These are phyloP conservation scores for Triticum timopheevii DNA, from an alignment of 176 grass and related monocot genomes.

Conservation along the genomic window DNA sequence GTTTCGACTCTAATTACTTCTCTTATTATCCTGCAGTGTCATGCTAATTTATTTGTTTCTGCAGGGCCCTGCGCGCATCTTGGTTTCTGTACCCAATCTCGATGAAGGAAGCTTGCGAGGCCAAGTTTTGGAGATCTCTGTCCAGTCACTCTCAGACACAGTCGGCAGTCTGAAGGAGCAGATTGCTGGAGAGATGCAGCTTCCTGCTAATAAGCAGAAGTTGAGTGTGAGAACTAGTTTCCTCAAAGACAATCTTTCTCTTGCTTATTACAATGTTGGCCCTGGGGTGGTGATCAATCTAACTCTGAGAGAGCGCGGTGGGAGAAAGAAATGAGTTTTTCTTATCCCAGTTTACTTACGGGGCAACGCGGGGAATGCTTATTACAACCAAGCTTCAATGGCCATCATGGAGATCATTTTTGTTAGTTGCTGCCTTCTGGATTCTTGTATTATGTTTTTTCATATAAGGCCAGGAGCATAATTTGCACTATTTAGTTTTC, in stretches of 20 bases:
- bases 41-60: constrained; percentile 33
- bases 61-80: constrained; percentile 74
- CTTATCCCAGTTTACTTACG: not conserved
- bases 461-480: not conserved
- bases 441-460: constrained; percentile 11
- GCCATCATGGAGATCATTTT: constrained; percentile 25
- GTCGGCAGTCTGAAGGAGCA: constrained; percentile 93
- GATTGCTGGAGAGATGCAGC: constrained; percentile 94
- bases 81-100: constrained; percentile 75
- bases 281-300: constrained; percentile 71
- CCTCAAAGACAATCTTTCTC: constrained; percentile 86
- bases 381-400: constrained; percentile 28
- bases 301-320: constrained; percentile 86
- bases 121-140: constrained; percentile 68
- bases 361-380: constrained; percentile 2
- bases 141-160: constrained; percentile 81
- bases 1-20: not conserved
- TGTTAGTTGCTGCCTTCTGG: not conserved
- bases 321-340: constrained; percentile 82
- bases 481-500: not conserved
- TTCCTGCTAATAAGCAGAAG: constrained; percentile 97
- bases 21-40: not conserved
- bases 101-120: constrained; percentile 97
- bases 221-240: constrained; percentile 74
- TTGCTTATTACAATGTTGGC: constrained; percentile 95